Conservation (phyloP, 1,284 basidiomycete genomes). For the Malassezia furfur region DNA sequence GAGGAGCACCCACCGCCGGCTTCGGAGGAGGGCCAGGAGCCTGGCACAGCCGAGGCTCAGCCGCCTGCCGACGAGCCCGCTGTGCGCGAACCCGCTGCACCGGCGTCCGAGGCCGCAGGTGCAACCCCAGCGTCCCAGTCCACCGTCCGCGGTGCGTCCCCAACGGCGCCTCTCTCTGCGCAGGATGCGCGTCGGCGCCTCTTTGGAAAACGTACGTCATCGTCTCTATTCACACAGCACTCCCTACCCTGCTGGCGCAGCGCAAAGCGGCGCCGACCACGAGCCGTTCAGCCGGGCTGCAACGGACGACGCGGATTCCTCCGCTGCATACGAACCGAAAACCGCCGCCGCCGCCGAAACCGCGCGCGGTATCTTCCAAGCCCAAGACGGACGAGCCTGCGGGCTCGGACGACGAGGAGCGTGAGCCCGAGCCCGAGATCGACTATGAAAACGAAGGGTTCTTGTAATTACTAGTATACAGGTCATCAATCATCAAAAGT, state of each 20-base stretch:
- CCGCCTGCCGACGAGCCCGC: no score
- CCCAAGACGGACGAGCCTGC: background rate
- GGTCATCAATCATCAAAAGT: constrained; percentile 5
- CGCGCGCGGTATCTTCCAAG: background rate
- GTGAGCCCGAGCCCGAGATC: constrained; percentile 6
- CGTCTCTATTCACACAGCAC: background rate
- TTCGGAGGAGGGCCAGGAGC: no score
- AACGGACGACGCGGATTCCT: constrained; percentile 3
- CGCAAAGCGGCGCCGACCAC: background rate
- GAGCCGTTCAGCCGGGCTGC: background rate
- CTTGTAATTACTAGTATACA: constrained; percentile 11
- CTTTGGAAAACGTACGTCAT: constrained; percentile 17
- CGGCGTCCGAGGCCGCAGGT: no score
- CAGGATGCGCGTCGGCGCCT: constrained; percentile 7
- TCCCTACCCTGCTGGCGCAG: background rate
- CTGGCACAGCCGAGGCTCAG: no score
- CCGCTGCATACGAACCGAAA: constrained; percentile 13
- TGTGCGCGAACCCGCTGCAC: no score
- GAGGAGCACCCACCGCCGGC: no score
- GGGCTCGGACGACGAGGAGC: constrained; percentile 2
- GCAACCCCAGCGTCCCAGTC: no score
- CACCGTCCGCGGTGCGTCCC: no score
- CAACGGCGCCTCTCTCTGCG: no score
- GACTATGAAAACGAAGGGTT: constrained; percentile 19
- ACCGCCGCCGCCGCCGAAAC: constrained; percentile 12